Evolutionary conservation across 441 rosid species (phyloP), one percentile per base, ranked within the genome.

Genomic region (Adansonia rubrostipa): DNA sequence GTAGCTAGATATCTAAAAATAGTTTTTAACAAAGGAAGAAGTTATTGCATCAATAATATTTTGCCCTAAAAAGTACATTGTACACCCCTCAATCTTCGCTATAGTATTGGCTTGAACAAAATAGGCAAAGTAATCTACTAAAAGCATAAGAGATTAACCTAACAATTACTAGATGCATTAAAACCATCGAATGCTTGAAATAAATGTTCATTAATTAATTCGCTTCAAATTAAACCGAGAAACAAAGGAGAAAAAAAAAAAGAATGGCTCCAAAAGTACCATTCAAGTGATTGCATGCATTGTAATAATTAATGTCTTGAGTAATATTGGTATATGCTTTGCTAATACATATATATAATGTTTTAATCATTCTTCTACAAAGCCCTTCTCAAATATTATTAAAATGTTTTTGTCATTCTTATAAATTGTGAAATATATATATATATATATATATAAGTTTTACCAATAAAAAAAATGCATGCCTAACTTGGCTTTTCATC

Each of bases 71-170:
- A 71, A 28, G 47, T 24, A 36, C 3, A 2, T 28, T 28, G n/a
- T 54, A 54, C n/a, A n/a, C 9, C 13, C 60, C 9, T n/a, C 20
- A 33, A 5, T 20, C 7, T 8, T 54, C 33, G 13, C 4, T 64
- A 17, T 56, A 9, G 10, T 17, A 19, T 68, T 19, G 33, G 56
- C 73, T 68, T 68, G 24, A 70, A 50, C 48, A 40, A 14, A 72
- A 54, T 54, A 17, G 33, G n/a, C 15, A 17, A 54, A 54, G 64
- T 54, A 71, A 69, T 28, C 19, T 48, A 69, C 36, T 63, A 20
- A 48, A 71, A 71, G 63, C 28, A 33, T 71, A 63, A 19, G 48
- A 54, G 48, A 36, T 72, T 72, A 56, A 56, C 48, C 48, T 71
- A 9, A 9, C 60, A 51, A 71, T 53, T 51, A 71, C 61, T 71